Evolutionary conservation across 2,329 filamentous ascomycete species (phyloP), one percentile per base, ranked within the genome.

Genomic region (Xylaria sp.): DNA sequence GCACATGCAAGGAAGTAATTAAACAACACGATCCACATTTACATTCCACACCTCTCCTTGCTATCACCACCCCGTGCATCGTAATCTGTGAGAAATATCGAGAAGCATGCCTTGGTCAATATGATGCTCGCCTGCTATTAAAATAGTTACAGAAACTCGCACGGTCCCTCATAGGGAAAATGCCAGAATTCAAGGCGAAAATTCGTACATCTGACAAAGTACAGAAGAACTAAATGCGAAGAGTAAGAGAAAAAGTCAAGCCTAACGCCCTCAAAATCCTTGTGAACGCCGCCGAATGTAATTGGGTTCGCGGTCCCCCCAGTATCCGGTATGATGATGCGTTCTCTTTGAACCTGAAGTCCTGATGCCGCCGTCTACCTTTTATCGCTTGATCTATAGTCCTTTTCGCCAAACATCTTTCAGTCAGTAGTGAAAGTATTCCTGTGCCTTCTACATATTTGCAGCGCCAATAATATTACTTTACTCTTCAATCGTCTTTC

Each of bases 241-340:
- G 36, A 40, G 15, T 23, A 42, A 33, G 11, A 28, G 6, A 56
- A 59, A 59, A 58, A 36, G 26, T 48, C 31, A 63, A 56, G 63
- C 73, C 68, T 53, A 70, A 76, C 71, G 73, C 73, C 73, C 68
- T 66, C 23, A 23, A 23, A 23, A 23, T 23, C 67, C 65, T 48
- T 73, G 69, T 70, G 65, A 75, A 76, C 72, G 70, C 73, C 71
- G 31, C 71, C 68, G 63, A 64, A 73, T 71, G 69, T 70, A 66
- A 68, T 64, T 23, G 53, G 63, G 71, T 63, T 67, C 65, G 60
- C 60, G 68, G 68, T 71, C 2, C 67, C 69, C 61, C 61, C 73
- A 63, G 61, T 68, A 72, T 68, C 67, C 58, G 64, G 67, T 69
- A 67, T 70, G 70, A 72, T 66, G 65, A 44, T 67, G 68, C 57